These are phyloP conservation scores for Eucalyptus albens DNA, from an alignment of 345 rosid genomes.

Conservation along the genomic window DNA sequence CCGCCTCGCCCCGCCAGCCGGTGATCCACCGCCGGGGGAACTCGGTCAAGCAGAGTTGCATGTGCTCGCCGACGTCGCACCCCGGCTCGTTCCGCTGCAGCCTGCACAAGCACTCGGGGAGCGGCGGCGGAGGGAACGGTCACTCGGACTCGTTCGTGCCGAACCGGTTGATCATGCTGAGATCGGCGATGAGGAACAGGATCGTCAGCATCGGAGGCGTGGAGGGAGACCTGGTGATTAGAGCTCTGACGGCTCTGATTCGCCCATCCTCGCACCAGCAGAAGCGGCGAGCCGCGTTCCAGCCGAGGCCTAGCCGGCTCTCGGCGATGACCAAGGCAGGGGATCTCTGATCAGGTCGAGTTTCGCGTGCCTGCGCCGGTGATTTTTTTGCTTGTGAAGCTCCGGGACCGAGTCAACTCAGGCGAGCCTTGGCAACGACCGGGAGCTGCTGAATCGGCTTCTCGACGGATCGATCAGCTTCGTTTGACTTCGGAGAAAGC, in stretches of 20 bases:
- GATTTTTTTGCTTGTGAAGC: background rate
- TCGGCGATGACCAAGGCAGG: conserved; percentile 56
- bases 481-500: background rate
- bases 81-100: conserved; percentile 82
- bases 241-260: conserved; percentile 80
- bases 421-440: background rate
- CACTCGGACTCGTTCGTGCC: conserved; percentile 24
- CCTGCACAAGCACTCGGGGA: conserved; percentile 37
- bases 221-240: conserved; percentile 82
- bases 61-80: conserved; percentile 92
- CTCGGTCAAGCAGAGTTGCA: conserved; percentile 40
- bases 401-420: background rate
- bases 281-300: conserved; percentile 45
- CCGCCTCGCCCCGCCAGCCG: conserved; percentile 15
- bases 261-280: conserved; percentile 87
- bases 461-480: background rate
- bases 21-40: conserved; percentile 9
- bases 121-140: background rate
- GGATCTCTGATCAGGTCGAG: background rate
- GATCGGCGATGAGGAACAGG: conserved; percentile 90
- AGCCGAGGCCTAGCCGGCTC: conserved; percentile 62
- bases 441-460: background rate
- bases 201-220: conserved; percentile 90
- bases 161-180: conserved; percentile 54
- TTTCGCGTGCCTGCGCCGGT: background rate